Percentiles rank a stretch among this genome's conserved stretches.
Evolutionary conservation across 805 yeast genomes (phyloP).

Genomic region (Metschnikowia matae): DNA sequence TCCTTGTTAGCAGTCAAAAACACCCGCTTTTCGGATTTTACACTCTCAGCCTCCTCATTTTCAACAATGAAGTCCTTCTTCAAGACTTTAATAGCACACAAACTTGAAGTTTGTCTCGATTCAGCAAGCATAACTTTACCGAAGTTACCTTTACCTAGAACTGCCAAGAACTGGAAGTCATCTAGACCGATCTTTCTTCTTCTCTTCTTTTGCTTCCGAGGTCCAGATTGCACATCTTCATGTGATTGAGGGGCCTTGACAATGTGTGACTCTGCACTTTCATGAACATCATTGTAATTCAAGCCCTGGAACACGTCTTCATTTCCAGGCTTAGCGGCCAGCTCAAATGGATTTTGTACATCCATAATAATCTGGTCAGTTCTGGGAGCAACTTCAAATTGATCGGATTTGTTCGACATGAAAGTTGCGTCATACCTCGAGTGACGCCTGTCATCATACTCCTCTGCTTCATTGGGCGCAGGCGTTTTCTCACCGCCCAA

Average conservation of each 20-base stretch:
- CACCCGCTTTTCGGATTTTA: conserved; percentile 90
- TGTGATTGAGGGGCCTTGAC: background rate
- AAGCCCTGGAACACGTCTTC: conserved; percentile 19
- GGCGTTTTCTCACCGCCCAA: background rate
- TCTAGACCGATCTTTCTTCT: conserved; percentile 85
- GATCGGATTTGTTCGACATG: conserved; percentile 20
- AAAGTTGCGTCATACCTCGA: conserved; percentile 20
- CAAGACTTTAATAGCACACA: conserved; percentile 94
- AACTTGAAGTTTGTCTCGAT: conserved; percentile 70
- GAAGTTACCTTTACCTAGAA: conserved; percentile 95
- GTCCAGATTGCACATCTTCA: conserved; percentile 10
- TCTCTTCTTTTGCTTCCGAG: conserved; percentile 30
- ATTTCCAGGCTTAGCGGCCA: background rate
- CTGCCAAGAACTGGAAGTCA: conserved; percentile 91
- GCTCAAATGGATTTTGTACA: conserved; percentile 10
- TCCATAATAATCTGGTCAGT: conserved; percentile 5
- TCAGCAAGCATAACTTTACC: conserved; percentile 98
- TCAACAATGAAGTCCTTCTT: conserved; percentile 95
- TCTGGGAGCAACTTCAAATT: conserved; percentile 6
- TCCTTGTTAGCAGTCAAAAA: conserved; percentile 80
- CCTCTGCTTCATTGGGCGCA: background rate
- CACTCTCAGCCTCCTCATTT: conserved; percentile 93
- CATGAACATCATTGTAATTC: conserved; percentile 23
- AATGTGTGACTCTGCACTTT: conserved; percentile 1
- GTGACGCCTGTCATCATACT: conserved; percentile 1